Conservation (phyloP, 108 stramenopile genomes). For the Nitzschia putrida region DNA sequence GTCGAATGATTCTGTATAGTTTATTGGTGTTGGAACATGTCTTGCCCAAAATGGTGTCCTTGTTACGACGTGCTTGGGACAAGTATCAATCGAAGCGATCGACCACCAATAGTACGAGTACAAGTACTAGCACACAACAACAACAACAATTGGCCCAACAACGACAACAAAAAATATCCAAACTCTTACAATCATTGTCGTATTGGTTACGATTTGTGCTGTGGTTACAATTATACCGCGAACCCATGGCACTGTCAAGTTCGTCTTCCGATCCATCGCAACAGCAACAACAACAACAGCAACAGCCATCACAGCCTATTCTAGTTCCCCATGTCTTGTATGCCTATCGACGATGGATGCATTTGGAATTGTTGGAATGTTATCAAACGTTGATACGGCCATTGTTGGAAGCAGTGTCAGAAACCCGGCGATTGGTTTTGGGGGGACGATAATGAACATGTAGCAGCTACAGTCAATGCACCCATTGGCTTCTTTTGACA, state of each 20-base stretch:
- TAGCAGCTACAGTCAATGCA: too few relatives aligned
- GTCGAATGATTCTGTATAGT: not conserved
- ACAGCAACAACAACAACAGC: not conserved
- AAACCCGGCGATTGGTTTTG: not conserved
- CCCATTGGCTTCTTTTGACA: too few relatives aligned
- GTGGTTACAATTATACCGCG: conserved; percentile 1
- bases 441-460: too few relatives aligned
- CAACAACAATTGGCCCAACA: conserved; percentile 1
- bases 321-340: conserved; percentile 3
- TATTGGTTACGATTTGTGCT: conserved; percentile 4
- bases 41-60: not conserved
- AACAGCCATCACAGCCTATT: not conserved
- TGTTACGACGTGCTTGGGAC: not conserved
- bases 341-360: conserved; percentile 20
- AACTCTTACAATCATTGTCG: conserved; percentile 1
- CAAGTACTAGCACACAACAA: not conserved
- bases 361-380: conserved; percentile 8
- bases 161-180: not conserved
- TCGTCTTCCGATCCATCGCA: not conserved
- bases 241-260: not conserved
- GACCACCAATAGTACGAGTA: not conserved
- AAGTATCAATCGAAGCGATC: not conserved
- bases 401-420: not conserved
- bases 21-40: not conserved
- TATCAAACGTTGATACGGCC: conserved; percentile 6